Base-by-base conservation (phyloP, 495 filamentous ascomycete genomes). In the Aspergillus mulundensis region DNA sequence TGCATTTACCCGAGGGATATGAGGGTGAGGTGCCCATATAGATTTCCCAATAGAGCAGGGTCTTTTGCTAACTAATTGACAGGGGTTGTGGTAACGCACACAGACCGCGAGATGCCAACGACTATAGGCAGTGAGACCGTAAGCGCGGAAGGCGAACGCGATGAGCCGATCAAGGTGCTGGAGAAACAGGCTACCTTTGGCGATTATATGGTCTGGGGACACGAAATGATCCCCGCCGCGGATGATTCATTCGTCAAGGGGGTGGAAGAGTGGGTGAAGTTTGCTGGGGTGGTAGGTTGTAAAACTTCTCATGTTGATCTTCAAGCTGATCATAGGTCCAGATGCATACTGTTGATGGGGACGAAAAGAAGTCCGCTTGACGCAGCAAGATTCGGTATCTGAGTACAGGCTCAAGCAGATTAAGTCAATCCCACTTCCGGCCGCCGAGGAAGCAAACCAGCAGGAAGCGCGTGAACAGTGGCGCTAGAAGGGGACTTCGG, bases 211-310 rank as follows among this genome's bases (percentile, higher is more conserved):
- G 79, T 96, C 20, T 97, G 93, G 93, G 87, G 80, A 0, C 94
- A 97, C 71, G 87, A 91, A 54, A 77, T 80, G 49, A 60, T 81
- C 41, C 87, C 87, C 21, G 79, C 85, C 18, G 77, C 83, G 10
- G 87, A 89, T 59, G 87, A 89, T 66, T 65, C 77, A 1, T 92
- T 89, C 65, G 85, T 82, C 11, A 81, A 84, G 24, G 78, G 79
- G 0, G 74, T 95, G 57, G 83, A 88, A 66, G 93, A 97, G 70
- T 97, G 92, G 93, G 70, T 97, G 60, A 75, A 70, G 1, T 83
- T 95, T 68, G 85, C 91, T 20, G 85, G 86, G 60, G 74, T 73
- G 57, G 83, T 86, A 69, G 48, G 75, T n/a, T 61, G 53, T 39
- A 15, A 38, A 14, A 28, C 10, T 30, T 25, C 16, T 43, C 18